phyloP scores from a whole-genome alignment of 306 rosid species.

The Casuarina equisetifolia region DNA sequence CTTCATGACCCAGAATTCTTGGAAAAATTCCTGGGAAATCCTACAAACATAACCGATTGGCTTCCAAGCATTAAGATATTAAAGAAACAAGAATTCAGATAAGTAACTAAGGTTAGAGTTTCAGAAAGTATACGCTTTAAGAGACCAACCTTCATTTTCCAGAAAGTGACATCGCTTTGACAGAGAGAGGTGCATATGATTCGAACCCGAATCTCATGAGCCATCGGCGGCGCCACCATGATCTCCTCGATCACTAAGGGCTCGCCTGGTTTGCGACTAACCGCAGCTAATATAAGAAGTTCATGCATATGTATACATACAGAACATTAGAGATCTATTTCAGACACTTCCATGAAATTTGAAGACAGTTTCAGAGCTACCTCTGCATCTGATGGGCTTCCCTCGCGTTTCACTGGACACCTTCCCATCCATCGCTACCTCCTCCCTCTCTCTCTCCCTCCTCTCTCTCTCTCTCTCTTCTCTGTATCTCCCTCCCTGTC shows the following conservation, averaged over 20 bases:
- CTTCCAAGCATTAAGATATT: not conserved
- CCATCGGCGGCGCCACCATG: constrained; percentile 76
- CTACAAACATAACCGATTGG: constrained; percentile 30
- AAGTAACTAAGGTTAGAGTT: not conserved
- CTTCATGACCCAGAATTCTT: constrained; percentile 89
- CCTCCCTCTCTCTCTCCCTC: not conserved
- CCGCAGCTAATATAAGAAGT: constrained; percentile 49
- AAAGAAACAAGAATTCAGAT: not conserved
- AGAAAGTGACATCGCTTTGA: constrained; percentile 71
- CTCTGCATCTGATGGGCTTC: constrained; percentile 68
- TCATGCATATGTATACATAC: not conserved
- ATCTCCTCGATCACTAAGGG: constrained; percentile 69
- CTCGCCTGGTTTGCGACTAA: constrained; percentile 61
- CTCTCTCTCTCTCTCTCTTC: no score
- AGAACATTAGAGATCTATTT: not conserved
- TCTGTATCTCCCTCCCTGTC: not conserved
- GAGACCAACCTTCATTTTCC: constrained; percentile 64
- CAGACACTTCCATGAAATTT: not conserved
- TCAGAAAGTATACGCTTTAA: not conserved
- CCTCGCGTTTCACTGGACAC: constrained; percentile 33
- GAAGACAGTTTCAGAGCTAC: constrained; percentile 17
- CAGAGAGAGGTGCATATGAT: constrained; percentile 74
- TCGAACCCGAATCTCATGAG: constrained; percentile 67
- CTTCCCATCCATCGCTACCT: constrained; percentile 47
- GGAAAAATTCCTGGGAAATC: constrained; percentile 63